Evolutionary conservation across 1,139 yeast genomes (phyloP).

Genomic region (Meyerozyma carpophila): DNA sequence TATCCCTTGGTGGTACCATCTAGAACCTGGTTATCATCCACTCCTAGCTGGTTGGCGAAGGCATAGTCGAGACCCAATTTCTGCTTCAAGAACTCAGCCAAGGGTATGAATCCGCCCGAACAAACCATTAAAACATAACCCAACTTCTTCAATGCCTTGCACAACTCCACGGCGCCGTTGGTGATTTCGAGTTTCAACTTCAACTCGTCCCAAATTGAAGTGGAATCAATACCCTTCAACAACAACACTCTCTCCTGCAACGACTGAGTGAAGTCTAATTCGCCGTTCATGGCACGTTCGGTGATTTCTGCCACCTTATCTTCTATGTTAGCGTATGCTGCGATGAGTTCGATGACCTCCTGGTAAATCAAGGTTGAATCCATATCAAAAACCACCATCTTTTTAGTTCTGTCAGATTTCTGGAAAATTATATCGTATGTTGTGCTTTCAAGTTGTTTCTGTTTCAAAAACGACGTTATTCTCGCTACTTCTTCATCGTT

Average conservation of each 20-base stretch:
- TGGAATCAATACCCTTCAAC: constrained; percentile 73
- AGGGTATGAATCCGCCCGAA: constrained; percentile 91
- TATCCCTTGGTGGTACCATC: constrained; percentile 62
- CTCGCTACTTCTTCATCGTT: constrained; percentile 7
- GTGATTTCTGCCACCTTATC: constrained; percentile 76
- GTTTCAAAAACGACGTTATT: constrained; percentile 5
- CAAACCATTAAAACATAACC: constrained; percentile 80
- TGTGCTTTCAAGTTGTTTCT: constrained; percentile 2
- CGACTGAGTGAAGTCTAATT: constrained; percentile 84
- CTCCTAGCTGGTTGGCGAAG: constrained; percentile 70
- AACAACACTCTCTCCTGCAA: constrained; percentile 68
- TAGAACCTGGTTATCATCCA: constrained; percentile 46
- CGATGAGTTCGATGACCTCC: constrained; percentile 94
- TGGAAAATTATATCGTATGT: constrained; percentile 34
- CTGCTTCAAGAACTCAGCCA: constrained; percentile 71
- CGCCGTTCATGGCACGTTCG: constrained; percentile 95
- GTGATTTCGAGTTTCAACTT: constrained; percentile 67
- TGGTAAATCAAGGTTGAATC: constrained; percentile 95
- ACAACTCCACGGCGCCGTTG: constrained; percentile 74
- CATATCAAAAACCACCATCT: constrained; percentile 89
- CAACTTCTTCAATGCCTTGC: constrained; percentile 51
- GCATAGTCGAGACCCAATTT: constrained; percentile 78
- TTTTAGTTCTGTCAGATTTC: constrained; percentile 38
- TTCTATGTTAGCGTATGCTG: constrained; percentile 80
- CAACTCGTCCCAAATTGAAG: constrained; percentile 72